These are phyloP conservation scores for Apiotrichum domesticum DNA, from an alignment of 1,284 basidiomycete species.

Conservation along the genomic window DNA sequence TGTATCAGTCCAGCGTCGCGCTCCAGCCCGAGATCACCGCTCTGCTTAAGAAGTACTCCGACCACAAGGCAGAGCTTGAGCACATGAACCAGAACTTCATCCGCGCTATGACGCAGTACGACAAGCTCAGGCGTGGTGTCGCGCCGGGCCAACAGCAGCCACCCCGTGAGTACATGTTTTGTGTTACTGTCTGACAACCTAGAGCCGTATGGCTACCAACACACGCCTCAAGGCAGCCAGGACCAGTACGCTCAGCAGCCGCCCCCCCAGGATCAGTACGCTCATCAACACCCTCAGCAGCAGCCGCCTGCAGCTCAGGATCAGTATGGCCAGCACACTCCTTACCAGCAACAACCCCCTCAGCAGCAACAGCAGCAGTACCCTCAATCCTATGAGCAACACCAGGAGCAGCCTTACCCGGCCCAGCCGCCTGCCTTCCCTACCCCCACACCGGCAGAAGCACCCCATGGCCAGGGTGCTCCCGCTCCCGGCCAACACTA, in stretches of 20 bases:
- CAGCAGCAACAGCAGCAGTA: constrained; percentile 7
- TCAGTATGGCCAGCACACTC: constrained; percentile 17
- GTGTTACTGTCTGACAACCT: too few relatives aligned
- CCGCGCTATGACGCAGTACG: constrained; percentile 45
- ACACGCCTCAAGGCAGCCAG: constrained; percentile 9
- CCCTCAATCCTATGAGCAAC: not conserved
- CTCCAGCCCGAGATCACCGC: constrained; percentile 91
- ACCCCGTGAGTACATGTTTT: too few relatives aligned
- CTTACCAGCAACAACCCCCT: constrained; percentile 2
- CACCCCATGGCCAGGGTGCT: constrained; percentile 11
- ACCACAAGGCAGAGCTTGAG: constrained; percentile 63
- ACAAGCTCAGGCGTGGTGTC: constrained; percentile 31
- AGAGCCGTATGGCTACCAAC: constrained; percentile 5
- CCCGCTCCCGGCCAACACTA: not conserved
- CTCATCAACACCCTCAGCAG: not conserved
- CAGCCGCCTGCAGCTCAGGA: constrained; percentile 12
- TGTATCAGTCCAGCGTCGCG: constrained; percentile 83
- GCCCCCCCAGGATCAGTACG: constrained; percentile 4
- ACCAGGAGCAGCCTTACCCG: too few relatives aligned
- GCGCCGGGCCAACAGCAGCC: too few relatives aligned
- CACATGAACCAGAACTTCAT: constrained; percentile 48
- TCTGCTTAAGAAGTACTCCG: constrained; percentile 89
- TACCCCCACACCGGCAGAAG: constrained; percentile 11
- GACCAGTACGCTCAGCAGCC: constrained; percentile 22
- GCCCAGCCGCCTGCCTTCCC: constrained; percentile 3